phyloP scores from a whole-genome alignment of 202 grass and related monocot species.

The Panicum hallii region DNA sequence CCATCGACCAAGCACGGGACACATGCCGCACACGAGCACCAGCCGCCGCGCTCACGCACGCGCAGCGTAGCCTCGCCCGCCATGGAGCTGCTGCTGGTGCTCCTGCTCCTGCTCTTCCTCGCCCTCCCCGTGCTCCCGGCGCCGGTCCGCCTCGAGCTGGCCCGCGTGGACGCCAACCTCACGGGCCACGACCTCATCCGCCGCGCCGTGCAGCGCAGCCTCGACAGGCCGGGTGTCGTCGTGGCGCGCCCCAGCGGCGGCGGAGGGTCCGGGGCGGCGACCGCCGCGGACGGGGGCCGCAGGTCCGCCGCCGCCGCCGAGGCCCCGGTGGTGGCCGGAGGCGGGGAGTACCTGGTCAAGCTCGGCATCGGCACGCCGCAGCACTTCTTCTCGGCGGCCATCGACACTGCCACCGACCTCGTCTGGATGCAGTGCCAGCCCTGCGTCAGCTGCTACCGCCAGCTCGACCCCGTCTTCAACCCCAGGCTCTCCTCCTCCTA shows the following conservation, averaged over 20 bases:
- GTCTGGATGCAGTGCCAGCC: constrained; percentile 74
- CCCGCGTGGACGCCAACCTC: constrained; percentile 47
- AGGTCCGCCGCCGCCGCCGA: constrained; percentile 36
- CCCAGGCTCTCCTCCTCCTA: constrained; percentile 64
- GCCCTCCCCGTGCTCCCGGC: constrained; percentile 40
- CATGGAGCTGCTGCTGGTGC: constrained; percentile 5
- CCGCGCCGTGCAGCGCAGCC: constrained; percentile 62
- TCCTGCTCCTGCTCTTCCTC: constrained; percentile 50
- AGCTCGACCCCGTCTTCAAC: constrained; percentile 56
- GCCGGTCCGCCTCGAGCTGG: constrained; percentile 56
- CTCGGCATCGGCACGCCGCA: constrained; percentile 65
- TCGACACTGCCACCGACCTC: constrained; percentile 72
- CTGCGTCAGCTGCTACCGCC: constrained; percentile 58
- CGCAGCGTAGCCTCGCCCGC: background rate
- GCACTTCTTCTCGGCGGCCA: constrained; percentile 47
- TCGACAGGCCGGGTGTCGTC: constrained; percentile 24
- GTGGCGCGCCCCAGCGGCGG: background rate
- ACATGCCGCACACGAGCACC: background rate
- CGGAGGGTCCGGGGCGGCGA: background rate
- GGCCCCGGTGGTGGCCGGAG: constrained; percentile 38
- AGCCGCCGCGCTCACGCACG: too few relatives aligned
- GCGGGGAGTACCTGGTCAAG: constrained; percentile 64
- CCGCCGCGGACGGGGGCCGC: background rate
- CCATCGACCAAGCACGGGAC: background rate
- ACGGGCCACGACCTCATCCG: constrained; percentile 51